Evolutionary conservation across 208 protist species (phyloP), one percentile per base, ranked within the genome.

Genomic region (Trichomonas vaginalis): DNA sequence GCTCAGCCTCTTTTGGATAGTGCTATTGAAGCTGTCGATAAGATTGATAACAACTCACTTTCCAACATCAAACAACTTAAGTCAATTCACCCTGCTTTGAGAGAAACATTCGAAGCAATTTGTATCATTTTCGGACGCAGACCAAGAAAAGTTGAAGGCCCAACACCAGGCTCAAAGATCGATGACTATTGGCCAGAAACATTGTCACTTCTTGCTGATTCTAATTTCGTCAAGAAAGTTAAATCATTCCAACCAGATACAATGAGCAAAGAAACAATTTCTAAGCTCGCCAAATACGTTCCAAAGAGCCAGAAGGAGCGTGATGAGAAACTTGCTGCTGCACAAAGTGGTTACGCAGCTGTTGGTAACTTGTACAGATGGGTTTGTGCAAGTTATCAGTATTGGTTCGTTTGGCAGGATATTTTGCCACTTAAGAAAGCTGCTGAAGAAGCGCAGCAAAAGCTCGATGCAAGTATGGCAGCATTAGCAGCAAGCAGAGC

Each of bases 391-490:
- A 97, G 97, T 86, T 96, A 97, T 56, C 49, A 95, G 35, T 97
- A 97, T 95, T 97, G 99, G 97, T 96, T 98, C 70, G 98, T 99
- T 87, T 98, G 98, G 92, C 98, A 98, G 96, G 98, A 99, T 32
- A 98, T 99, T 96, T 97, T 98, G 87, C 99, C 99, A 47, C 99
- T 99, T 97, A 98, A 99, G 96, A 97, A 99, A 96, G 97, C 98
- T 4, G 97, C 99, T 32, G 98, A 98, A 21, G 97, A 98, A 96
- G 98, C 98, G 9, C 97, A 98, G 96, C 97, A 98, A 96, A 97
- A 98, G 96, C 96, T 97, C 12, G 96, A 47, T 21, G 39, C 37
- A 70, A 79, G 40, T 42, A 40, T 46, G 40, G 42, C 32, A n/a
- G 95, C 96, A 46, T 90, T 97, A 46, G 95, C 95, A 27, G 96